These are phyloP conservation scores for Chaetomium sp. DNA, from an alignment of 2,329 filamentous ascomycete genomes.

Conservation along the genomic window DNA sequence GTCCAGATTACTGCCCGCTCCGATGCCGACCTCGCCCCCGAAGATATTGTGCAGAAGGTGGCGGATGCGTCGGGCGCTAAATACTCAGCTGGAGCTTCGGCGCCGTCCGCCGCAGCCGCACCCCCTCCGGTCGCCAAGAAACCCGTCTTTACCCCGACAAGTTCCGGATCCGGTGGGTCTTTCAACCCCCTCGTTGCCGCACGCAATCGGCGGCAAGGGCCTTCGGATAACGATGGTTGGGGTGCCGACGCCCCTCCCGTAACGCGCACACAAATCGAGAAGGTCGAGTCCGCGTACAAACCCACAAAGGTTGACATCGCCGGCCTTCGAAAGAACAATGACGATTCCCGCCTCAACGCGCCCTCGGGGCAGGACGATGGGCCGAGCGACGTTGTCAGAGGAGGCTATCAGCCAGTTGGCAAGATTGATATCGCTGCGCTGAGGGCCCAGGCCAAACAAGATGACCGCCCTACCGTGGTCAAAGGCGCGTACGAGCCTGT, in stretches of 20 bases:
- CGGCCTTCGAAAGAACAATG: constrained; percentile 69
- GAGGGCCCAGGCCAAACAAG: constrained; percentile 65
- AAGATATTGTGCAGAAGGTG: constrained; percentile 86
- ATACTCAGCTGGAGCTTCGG: constrained; percentile 67
- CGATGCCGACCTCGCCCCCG: constrained; percentile 79
- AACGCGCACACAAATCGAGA: constrained; percentile 79
- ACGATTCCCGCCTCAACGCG: constrained; percentile 54
- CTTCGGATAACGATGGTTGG: constrained; percentile 83
- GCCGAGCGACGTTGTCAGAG: constrained; percentile 63
- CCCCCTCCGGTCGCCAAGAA: constrained; percentile 77
- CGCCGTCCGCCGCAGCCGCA: constrained; percentile 41
- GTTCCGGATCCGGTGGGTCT: constrained; percentile 38
- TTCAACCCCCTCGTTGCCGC: constrained; percentile 65
- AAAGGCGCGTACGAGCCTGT: constrained; percentile 93
- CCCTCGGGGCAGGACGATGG: constrained; percentile 40
- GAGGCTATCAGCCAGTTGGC: constrained; percentile 86
- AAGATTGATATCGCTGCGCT: constrained; percentile 97
- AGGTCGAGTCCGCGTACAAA: constrained; percentile 86
- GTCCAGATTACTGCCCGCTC: constrained; percentile 95
- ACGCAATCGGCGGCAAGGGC: constrained; percentile 52
- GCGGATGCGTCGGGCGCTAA: constrained; percentile 91
- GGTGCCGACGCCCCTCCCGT: constrained; percentile 88
- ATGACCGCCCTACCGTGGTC: constrained; percentile 76
- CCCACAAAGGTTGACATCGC: constrained; percentile 93
- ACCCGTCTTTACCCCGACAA: constrained; percentile 81